Evolutionary conservation across 768 basidiomycete species (phyloP), one percentile per base, ranked within the genome.

Genomic region (Daedalea quercina): DNA sequence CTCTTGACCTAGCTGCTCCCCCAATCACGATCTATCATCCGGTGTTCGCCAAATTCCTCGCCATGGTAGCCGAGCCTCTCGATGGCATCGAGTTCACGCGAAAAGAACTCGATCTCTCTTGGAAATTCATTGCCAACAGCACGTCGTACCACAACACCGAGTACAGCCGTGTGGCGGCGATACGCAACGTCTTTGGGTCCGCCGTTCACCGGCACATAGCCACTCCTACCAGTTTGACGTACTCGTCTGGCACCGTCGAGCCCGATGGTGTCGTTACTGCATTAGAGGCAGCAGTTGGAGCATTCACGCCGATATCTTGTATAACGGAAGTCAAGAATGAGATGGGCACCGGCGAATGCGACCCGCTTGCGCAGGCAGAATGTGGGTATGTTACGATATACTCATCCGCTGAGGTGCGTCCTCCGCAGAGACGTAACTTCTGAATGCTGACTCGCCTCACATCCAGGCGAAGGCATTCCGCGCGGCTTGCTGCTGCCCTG

Each of bases 401-500:
- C 44, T 26, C 33, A 9, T 55, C 54, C 25, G n/a, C 37, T 9
- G 47, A 53, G 48, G 54, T 55, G 23, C 13, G 55, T 25, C 28
- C 28, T 11, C 28, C 28, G 4, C 6, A 31, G 28, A 11, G n/a
- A n/a, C n/a, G n/a, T n/a, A n/a, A n/a, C n/a, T n/a, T 20, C 35
- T 40, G n/a, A n/a, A 49, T 49, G 19, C n/a, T 46, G 0, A 31
- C 11, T 12, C 9, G 22, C 12, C 13, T 25, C 23, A n/a, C n/a
- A 22, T 43, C 23, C 42, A 58, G 58, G 43, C 43, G 19, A 9
- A 33, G 24, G 1, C n/a, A 1, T 9, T 63, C 37, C 52, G 54
- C 19, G 40, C 53, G 6, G 24, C 12, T 9, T 60, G 51, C 40
- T 65, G 62, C 52, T 65, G 62, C 42, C 60, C 64, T 7, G 49